Evolutionary conservation across 1,284 basidiomycete species (phyloP), one percentile per base, ranked within the genome.

Genomic region (Ustilago vetiveriae): DNA sequence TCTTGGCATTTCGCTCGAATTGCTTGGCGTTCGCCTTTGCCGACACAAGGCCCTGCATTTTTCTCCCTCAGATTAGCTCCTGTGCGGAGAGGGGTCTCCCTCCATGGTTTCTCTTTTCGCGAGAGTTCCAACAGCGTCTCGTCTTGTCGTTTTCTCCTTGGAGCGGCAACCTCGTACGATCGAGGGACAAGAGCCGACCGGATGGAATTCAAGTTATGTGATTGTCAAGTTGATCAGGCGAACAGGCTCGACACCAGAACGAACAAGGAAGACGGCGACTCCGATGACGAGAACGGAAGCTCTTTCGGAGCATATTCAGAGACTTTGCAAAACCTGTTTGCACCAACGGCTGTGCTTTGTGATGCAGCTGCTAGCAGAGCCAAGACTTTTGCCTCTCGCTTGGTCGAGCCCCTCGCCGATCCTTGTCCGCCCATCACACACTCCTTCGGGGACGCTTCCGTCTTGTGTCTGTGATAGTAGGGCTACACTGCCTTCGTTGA

Each of bases 401-500:
- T 47, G 26, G 19, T 47, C 45, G 40, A 30, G 33, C 54, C 46
- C 55, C 62, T 58, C 55, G 62, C 46, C 62, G 62, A 65, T 65
- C 62, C 51, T 43, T 37, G 19, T 43, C 36, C 36, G 19, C 19
- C 44, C 13, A 2, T 23, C 32, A 45, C 49, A 2, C 40, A 48
- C 50, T 60, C n/a, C n/a, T n/a, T n/a, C n/a, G n/a, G n/a, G n/a
- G n/a, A n/a, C n/a, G n/a, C n/a, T 60, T 19, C 39, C 26, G 16
- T 3, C 19, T 36, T 7, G 42, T 14, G 24, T 19, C 33, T 27
- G 6, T 37, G 35, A 46, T 35, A 46, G 35, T n/a, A n/a, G n/a
- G n/a, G n/a, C n/a, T n/a, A n/a, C n/a, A n/a, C n/a, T n/a, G n/a
- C n/a, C n/a, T n/a, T n/a, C n/a, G n/a, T n/a, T n/a, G n/a, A n/a